Conservation (phyloP, 2,329 filamentous ascomycete species). For the Fusarium denticulatum region DNA sequence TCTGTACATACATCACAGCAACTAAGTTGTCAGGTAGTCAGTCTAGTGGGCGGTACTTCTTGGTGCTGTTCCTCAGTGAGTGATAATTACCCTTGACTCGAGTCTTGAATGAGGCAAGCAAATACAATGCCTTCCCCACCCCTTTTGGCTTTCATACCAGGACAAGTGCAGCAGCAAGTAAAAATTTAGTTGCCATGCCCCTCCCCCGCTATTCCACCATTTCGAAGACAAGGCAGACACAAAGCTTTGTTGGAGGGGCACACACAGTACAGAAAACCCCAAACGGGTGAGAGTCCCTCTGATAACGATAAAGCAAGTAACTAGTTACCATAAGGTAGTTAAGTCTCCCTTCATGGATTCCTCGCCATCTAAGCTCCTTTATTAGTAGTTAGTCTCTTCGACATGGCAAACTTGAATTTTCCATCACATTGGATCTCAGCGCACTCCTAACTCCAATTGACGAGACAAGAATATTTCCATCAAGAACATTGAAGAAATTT, state of each 20-base stretch:
- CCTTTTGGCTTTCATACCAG: neutral
- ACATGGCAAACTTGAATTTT: constrained; percentile 2
- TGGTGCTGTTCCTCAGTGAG: neutral
- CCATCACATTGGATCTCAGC: neutral
- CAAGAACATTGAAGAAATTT: constrained; percentile 13
- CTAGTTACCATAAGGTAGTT: no score
- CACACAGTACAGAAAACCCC: neutral
- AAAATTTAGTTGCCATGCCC: constrained; percentile 7
- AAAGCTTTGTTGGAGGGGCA: constrained; percentile 16
- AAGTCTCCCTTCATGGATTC: neutral
- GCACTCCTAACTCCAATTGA: neutral
- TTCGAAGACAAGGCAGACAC: neutral
- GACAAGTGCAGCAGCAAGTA: neutral
- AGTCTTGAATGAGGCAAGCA: neutral
- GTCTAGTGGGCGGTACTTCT: neutral
- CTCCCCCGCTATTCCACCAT: constrained; percentile 29
- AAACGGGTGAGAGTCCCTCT: neutral
- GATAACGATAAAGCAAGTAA: constrained; percentile 5
- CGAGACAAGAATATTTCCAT: neutral
- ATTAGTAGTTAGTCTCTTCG: neutral
- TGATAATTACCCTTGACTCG: neutral
- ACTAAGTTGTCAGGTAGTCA: neutral
- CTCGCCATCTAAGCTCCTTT: neutral
- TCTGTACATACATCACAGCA: neutral
- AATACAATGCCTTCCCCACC: no score